Evolutionary conservation across 495 filamentous ascomycete species (phyloP), one percentile per base, ranked within the genome.

Genomic region (Aspergillus carlsbadensis): DNA sequence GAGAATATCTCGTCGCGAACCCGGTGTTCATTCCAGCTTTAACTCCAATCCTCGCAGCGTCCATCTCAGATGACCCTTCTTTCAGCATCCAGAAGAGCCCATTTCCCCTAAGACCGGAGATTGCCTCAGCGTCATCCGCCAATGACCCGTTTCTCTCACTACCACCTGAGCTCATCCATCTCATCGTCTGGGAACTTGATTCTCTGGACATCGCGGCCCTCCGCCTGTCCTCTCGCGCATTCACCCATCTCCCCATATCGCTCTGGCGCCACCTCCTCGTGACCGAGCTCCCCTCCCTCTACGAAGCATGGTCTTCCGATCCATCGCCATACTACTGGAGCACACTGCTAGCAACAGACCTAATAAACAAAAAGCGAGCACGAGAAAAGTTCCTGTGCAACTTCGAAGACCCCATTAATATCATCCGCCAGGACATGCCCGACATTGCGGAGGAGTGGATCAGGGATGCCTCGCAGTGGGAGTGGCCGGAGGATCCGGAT

Each of bases 211-310:
- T 72, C 31, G 58, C 64, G 10, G 58, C 53, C 15, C 41, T 71
- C 15, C 41, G 61, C 5, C 42, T 62, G 7, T 58, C 56, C 1
- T 67, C 64, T 3, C 57, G 52, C 13, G 55, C 53, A 5, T 70
- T 67, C 31, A 45, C 43, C 1, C 41, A 67, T 17, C 54, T 73
- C 5, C 70, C 70, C 7, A 59, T 59, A 2, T 31, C 17, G 20
- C 34, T 73, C 2, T 73, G 65, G 56, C 54, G 56, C 13, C 42
- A 40, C 22, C 60, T 70, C 3, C 26, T 70, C 18, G 52, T 55
- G 11, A 42, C 57, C 34, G 68, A 73, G 35, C 68, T 70, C 65
- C 68, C 68, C 2, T 73, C 59, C 61, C 42, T 71, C 8, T 73
- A 60, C 56, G 70, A 73, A 59, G 64, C 62, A 1, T 64, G 57